phyloP scores from a whole-genome alignment of 2,329 filamentous ascomycete species.

The Trichoderma endophyticum region DNA sequence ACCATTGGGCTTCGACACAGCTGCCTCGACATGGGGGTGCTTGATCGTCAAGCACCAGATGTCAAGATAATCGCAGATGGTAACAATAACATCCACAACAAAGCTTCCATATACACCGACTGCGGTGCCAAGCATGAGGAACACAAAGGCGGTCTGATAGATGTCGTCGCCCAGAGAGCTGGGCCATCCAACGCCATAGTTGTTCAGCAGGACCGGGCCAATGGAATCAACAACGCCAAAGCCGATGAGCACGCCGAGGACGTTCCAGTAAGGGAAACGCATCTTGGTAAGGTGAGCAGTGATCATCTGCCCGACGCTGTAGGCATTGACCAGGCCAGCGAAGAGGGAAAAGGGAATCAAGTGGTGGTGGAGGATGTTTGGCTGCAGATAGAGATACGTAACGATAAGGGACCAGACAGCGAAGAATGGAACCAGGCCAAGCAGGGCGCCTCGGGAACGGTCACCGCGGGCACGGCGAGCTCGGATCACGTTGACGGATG shows the following conservation, averaged over 20 bases:
- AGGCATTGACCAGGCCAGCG: slow-evolving; percentile 86
- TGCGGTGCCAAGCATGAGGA: slow-evolving; percentile 78
- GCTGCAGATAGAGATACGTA: slow-evolving; percentile 80
- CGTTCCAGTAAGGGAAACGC: slow-evolving; percentile 86
- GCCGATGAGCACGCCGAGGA: slow-evolving; percentile 73
- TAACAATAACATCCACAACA: slow-evolving; percentile 93
- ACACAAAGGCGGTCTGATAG: slow-evolving; percentile 92
- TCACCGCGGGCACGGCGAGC: slow-evolving; percentile 73
- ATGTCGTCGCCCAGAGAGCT: slow-evolving; percentile 69
- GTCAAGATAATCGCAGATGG: slow-evolving; percentile 95
- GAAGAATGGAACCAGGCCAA: slow-evolving; percentile 80
- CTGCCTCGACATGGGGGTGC: slow-evolving; percentile 59
- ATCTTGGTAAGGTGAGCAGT: slow-evolving; percentile 87
- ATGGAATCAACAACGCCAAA: slow-evolving; percentile 77
- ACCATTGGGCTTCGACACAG: slow-evolving; percentile 28
- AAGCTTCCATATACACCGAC: slow-evolving; percentile 96
- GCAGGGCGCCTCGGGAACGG: slow-evolving; percentile 68
- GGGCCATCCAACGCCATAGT: slow-evolving; percentile 68
- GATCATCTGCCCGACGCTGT: slow-evolving; percentile 94
- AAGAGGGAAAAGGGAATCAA: slow-evolving; percentile 88
- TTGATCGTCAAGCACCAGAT: slow-evolving; percentile 99
- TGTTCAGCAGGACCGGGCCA: slow-evolving; percentile 63
- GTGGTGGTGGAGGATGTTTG: slow-evolving; percentile 75
- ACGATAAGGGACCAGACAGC: slow-evolving; percentile 73
- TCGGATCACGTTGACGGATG: slow-evolving; percentile 78